These are phyloP conservation scores for Agaricus subrufescens DNA, from an alignment of 768 basidiomycete genomes.

Conservation along the genomic window DNA sequence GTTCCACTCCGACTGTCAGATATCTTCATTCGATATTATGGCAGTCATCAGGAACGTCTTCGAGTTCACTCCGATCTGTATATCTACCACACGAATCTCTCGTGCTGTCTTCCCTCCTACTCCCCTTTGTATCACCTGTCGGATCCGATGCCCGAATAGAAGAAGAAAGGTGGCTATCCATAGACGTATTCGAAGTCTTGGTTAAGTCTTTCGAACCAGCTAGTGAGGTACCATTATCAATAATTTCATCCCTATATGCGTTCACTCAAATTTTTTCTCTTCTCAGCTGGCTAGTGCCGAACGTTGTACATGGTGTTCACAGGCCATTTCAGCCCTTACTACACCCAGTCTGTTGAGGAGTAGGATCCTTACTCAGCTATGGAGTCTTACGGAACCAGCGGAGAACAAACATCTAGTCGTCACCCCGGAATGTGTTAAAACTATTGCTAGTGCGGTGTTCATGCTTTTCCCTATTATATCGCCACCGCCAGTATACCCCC, in stretches of 20 bases:
- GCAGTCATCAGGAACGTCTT: constrained; percentile 33
- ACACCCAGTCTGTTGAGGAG: constrained; percentile 34
- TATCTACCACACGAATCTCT: constrained; percentile 53
- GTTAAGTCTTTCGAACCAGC: constrained; percentile 50
- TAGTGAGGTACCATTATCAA: constrained; percentile 42
- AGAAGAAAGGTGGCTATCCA: constrained; percentile 49
- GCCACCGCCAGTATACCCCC: background rate
- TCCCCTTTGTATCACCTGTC: constrained; percentile 44
- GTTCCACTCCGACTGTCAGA: constrained; percentile 31
- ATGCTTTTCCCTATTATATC: constrained; percentile 39
- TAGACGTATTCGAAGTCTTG: constrained; percentile 59
- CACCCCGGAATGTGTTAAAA: constrained; percentile 43
- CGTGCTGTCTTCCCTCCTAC: constrained; percentile 53
- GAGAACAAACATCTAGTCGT: constrained; percentile 37
- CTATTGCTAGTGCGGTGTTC: constrained; percentile 48
- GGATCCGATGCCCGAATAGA: constrained; percentile 31
- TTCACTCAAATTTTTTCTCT: background rate
- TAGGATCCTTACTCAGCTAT: constrained; percentile 47
- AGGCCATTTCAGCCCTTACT: constrained; percentile 40
- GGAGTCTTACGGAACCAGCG: constrained; percentile 37
- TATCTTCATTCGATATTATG: constrained; percentile 42
- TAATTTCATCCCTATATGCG: background rate
- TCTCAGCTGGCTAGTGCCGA: constrained; percentile 43
- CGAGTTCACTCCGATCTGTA: constrained; percentile 20
- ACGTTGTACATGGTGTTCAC: constrained; percentile 69